A percentile compares a stretch with the other conserved stretches of the same genome.
phyloP scores from a whole-genome alignment of 768 basidiomycete genomes.

The Leccinum aurantiacum region DNA sequence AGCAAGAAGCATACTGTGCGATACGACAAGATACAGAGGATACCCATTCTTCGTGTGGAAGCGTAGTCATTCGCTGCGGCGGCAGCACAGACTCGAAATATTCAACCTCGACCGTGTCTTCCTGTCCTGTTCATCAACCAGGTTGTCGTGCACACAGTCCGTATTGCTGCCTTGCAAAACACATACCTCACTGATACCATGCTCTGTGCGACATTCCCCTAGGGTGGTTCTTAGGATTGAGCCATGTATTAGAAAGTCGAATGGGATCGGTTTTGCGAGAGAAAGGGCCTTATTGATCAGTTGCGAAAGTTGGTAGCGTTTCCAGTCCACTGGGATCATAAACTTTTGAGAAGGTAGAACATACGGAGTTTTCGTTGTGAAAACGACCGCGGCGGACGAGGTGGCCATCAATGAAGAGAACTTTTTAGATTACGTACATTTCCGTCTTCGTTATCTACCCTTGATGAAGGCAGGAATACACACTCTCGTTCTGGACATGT shows the following conservation, averaged over 20 bases:
- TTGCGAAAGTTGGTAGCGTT: constrained; percentile 94
- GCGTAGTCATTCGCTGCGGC: constrained; percentile 73
- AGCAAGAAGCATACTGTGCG: constrained; percentile 13
- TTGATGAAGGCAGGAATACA: too few relatives aligned
- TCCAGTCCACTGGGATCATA: constrained; percentile 89
- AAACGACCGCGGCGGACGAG: constrained; percentile 16
- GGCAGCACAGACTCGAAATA: constrained; percentile 90
- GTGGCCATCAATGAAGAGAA: background rate
- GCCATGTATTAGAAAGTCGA: constrained; percentile 90
- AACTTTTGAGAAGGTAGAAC: constrained; percentile 67
- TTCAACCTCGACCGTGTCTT: constrained; percentile 90
- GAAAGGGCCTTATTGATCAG: constrained; percentile 92
- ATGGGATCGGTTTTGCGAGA: constrained; percentile 73
- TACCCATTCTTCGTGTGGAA: constrained; percentile 94
- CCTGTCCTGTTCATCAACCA: constrained; percentile 42
- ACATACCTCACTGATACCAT: constrained; percentile 67
- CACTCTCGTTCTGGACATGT: background rate
- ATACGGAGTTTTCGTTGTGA: constrained; percentile 23
- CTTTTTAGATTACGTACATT: too few relatives aligned
- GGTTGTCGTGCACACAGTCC: background rate
- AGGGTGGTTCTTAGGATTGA: constrained; percentile 72
- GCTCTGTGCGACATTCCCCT: constrained; percentile 70
- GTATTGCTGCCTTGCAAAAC: background rate
- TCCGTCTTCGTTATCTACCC: too few relatives aligned
- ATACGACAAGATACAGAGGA: constrained; percentile 40